Evolutionary conservation across 1,284 basidiomycete species (phyloP), one percentile per base, ranked within the genome.

Genomic region (Neotropicomus parvogracilis): DNA sequence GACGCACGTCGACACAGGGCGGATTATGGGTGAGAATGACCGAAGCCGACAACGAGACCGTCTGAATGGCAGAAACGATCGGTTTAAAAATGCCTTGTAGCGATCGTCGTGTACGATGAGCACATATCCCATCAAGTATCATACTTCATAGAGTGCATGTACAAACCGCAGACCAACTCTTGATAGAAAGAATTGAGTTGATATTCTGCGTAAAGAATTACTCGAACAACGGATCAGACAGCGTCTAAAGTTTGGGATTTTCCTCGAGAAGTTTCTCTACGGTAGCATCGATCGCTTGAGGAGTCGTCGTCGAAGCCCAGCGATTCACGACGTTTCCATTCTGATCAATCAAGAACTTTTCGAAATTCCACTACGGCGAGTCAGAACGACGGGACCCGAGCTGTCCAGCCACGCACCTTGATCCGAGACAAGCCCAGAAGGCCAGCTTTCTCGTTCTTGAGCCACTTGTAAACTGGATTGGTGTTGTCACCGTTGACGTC

Each of bases 401-500:
- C 24, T 24, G 9, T 24, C 11, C 10, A 29, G 16, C 16, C 10
- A 65, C 72, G 12, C 46, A 83, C 85, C 79, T 91, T 91, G 72
- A 92, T 89, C 44, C 85, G 76, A 16, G 79, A 77, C 44, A 90
- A 69, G 26, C 89, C 88, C 39, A 92, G 65, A 34, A 91, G 58
- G 8, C 88, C 88, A 3, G 83, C 55, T 69, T 90, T 88, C 69
- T 89, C 72, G 38, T 73, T 70, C 77, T 95, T 95, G 60, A 95
- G 79, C 80, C 83, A 95, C 52, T 87, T 80, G 74, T 81, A 95
- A 8, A 92, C 88, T 60, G 88, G 78, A 69, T 91, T 92, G 37
- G 81, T 77, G 53, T 71, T 70, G 60, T 85, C 80, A 11, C 93
- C 92, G 66, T 95, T 97, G 46, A 95, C 93, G 46, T 95, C 88